Evolutionary conservation across 331 rosid genomes (phyloP).

Genomic region (Quercus lobata): DNA sequence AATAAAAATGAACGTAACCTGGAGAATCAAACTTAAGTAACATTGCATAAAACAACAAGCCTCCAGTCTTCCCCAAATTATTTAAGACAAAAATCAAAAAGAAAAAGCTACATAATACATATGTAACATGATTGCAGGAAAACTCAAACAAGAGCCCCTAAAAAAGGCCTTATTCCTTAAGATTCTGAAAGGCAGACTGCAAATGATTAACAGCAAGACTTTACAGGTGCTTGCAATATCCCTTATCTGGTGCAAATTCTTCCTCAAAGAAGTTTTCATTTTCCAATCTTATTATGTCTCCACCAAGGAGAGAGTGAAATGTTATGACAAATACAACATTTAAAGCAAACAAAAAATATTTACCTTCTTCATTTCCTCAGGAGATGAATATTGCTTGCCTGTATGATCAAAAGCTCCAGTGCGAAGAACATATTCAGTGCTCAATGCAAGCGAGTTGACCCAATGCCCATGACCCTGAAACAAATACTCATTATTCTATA

Average conservation of each 20-base stretch:
- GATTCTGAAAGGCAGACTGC: neutral
- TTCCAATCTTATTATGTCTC: neutral
- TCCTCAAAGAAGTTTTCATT: neutral
- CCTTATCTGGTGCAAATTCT: neutral
- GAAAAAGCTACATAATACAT: no score
- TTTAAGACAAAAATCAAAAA: neutral
- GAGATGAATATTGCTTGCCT: constrained; percentile 67
- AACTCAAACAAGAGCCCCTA: neutral
- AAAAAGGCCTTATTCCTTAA: neutral
- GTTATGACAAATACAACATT: neutral
- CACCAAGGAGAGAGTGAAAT: neutral
- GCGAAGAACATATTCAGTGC: constrained; percentile 91
- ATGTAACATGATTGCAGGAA: neutral
- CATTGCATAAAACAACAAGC: neutral
- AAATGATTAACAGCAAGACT: neutral
- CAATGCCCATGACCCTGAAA: constrained; percentile 96
- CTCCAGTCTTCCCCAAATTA: neutral
- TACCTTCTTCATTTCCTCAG: constrained; percentile 93
- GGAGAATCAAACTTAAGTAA: neutral
- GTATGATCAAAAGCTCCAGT: constrained; percentile 97
- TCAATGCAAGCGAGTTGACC: constrained; percentile 95
- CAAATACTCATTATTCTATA: constrained; percentile 17
- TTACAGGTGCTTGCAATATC: neutral
- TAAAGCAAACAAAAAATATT: constrained; percentile 8
- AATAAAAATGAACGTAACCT: no score